Evolutionary conservation across 2,329 filamentous ascomycete species (phyloP), one percentile per base, ranked within the genome.

Genomic region (Trematosphaeria pertusa): DNA sequence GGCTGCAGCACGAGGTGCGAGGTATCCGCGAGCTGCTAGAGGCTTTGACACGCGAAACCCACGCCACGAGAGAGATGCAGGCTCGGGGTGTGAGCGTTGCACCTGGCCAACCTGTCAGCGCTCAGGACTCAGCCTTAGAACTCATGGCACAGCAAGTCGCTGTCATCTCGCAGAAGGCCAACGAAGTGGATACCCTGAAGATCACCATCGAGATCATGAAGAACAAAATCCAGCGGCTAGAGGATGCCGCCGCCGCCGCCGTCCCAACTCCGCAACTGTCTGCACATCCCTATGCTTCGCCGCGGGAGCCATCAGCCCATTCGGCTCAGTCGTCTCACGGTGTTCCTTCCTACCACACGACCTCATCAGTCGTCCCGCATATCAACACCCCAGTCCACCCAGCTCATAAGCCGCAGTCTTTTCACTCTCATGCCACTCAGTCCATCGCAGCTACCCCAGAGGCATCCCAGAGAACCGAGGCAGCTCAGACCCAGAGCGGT

Each of bases 201-300:
- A 67, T 79, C 54, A 74, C 75, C 38, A 60, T 80, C 9, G 75
- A 78, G 38, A 72, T 80, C 10, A 65, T 80, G 61, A 78, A 76
- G 60, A 74, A 75, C 43, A 75, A 73, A 35, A 63, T 80, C 17
- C 64, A 69, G 40, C 64, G 65, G 9, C 52, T 75, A 12, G 72
- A 74, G 51, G 69, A 75, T n/a, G 35, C 52, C 24, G 32, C 33
- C 17, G 38, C 48, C n/a, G 46, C 45, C 20, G 40, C 40, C 20
- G 26, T 43, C 9, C 50, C 51, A 36, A 24, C 43, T 14, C 21
- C 42, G 8, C 52, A 44, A 22, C 12, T 36, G 28, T 8, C 42
- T 17, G 14, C 50, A 8, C 52, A 54, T 33, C 26, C 40, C 8
- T 55, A 47, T 33, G 43, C 43, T 14, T 51, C 48, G 17, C 48